A percentile compares a stretch with the other conserved stretches of the same genome.
Conservation (phyloP, 2,329 filamentous ascomycete species). For the Penicillium sp. region DNA sequence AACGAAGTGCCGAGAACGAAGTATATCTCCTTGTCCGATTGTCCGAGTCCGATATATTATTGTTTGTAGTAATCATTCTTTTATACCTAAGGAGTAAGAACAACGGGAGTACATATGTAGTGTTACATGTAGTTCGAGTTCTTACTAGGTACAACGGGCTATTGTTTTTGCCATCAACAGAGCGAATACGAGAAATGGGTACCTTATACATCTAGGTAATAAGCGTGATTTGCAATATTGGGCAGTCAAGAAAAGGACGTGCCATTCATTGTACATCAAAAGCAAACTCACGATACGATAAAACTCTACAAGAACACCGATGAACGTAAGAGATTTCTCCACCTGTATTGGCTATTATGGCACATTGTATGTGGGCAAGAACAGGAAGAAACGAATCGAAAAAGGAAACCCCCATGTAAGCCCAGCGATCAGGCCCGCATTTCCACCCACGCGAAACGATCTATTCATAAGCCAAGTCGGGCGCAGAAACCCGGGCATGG, state of each 20-base stretch:
- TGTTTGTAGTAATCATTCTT: background rate
- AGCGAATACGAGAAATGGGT: background rate
- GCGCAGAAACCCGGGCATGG: constrained; percentile 12
- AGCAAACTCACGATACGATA: background rate
- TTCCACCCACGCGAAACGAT: constrained; percentile 18
- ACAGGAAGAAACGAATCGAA: constrained; percentile 24
- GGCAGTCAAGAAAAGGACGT: background rate
- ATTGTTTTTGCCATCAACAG: background rate
- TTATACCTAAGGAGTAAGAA: too few species aligned
- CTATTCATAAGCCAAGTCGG: constrained; percentile 18
- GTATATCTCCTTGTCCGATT: too few species aligned
- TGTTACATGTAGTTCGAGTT: background rate
- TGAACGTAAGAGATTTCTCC: constrained; percentile 19
- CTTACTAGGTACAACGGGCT: background rate
- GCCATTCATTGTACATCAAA: background rate
- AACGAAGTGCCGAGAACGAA: background rate
- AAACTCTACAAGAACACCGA: background rate
- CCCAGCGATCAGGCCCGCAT: constrained; percentile 20
- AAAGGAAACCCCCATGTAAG: constrained; percentile 13
- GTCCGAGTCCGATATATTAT: too few species aligned
- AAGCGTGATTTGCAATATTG: background rate
- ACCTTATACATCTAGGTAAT: background rate
- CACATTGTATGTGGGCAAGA: constrained; percentile 27
- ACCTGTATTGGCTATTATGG: constrained; percentile 28
- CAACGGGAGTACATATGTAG: too few species aligned